Evolutionary conservation across 371 early-diverging fungal species (phyloP), one percentile per base, ranked within the genome.

Genomic region (Rhizopus microsporus): DNA sequence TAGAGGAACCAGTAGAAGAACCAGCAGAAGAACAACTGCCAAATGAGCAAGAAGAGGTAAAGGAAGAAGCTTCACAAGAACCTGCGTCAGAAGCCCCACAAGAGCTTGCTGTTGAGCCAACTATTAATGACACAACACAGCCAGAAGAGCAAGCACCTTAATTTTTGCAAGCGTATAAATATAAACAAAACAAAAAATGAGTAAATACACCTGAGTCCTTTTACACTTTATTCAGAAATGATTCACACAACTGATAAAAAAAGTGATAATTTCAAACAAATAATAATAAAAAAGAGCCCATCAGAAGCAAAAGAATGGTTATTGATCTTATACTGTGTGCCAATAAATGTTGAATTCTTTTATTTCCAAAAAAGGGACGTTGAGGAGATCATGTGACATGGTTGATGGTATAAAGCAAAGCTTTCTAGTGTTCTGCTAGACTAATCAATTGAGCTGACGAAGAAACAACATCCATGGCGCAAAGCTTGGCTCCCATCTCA

Each of bases 391-490:
- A 45, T 37, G 34, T 47, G 0, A 4, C 13, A 44, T 43, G 39
- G 51, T 31, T 9, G 17, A 30, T 40, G 29, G 16, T 37, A 31
- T 63, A 63, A 39, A 59, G 59, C 48, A 60, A 52, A 10, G 31
- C 16, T 42, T 54, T 29, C 16, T 54, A 39, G 9, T 56, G 44
- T 16, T 62, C 60, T 29, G 68, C 68, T 38, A 78, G 30, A 49
- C 72, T 74, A 31, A 75, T 68, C 32, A 78, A 53, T 52, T 69
- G 64, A 1, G 76, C 74, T 29, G 79, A 78, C 6, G 68, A 64
- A 7, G 59, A 63, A 9, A 75, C 15, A 23, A 78, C 45, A 45
- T 75, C 72, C 34, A 78, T 51, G 5, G 60, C 47, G 52, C 76
- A 78, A 6, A 56, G 46, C 31, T 72, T 67, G 15, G 61, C 65